Conservation (phyloP, 768 basidiomycete species). For the Termitomyces sp. region DNA sequence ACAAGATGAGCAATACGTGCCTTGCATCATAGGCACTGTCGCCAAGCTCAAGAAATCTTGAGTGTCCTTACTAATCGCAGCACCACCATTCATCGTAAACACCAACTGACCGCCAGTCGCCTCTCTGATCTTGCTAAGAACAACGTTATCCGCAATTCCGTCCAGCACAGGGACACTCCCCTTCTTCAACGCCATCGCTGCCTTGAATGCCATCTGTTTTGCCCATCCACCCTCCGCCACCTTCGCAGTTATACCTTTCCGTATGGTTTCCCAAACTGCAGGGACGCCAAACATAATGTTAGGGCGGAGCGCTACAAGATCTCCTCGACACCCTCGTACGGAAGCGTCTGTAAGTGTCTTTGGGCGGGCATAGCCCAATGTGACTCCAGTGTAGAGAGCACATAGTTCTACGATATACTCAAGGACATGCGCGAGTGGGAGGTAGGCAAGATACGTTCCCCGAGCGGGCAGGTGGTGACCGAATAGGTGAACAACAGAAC, state of each 20-base stretch:
- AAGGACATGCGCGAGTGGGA: constrained; percentile 91
- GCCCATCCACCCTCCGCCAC: constrained; percentile 61
- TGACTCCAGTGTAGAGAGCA: constrained; percentile 70
- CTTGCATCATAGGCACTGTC: constrained; percentile 80
- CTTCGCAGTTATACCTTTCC: constrained; percentile 86
- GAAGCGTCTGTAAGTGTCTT: constrained; percentile 95
- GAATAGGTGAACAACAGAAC: constrained; percentile 65
- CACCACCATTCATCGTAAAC: constrained; percentile 78
- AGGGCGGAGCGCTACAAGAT: constrained; percentile 77
- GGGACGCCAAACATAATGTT: constrained; percentile 92
- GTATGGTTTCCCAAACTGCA: constrained; percentile 94
- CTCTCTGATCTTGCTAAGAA: constrained; percentile 70
- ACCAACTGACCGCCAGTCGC: constrained; percentile 87
- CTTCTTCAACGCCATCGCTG: constrained; percentile 73
- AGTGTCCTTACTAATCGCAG: constrained; percentile 78
- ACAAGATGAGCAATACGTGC: constrained; percentile 30
- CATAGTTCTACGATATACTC: constrained; percentile 90
- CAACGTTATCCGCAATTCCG: constrained; percentile 63
- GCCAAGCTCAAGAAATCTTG: constrained; percentile 86
- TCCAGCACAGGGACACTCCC: constrained; percentile 60
- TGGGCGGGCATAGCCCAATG: constrained; percentile 83
- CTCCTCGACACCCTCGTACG: constrained; percentile 82
- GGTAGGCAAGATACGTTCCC: constrained; percentile 81
- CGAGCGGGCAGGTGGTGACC: constrained; percentile 52
- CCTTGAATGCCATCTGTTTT: constrained; percentile 74